These are phyloP conservation scores for Adiantum capillusveneris DNA, from an alignment of 75 land plant genomes.

Conservation along the genomic window DNA sequence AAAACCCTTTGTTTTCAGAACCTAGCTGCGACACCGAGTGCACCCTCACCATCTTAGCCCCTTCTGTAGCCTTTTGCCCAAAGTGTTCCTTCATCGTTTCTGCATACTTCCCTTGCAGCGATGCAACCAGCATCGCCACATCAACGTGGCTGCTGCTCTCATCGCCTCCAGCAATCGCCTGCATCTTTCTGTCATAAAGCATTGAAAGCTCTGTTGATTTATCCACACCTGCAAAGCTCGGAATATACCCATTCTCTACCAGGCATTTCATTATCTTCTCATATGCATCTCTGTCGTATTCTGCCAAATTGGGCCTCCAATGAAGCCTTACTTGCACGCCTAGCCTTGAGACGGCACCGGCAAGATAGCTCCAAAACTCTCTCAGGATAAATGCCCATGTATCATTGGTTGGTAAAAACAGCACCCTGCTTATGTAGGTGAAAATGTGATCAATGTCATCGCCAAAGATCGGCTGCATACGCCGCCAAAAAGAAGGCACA, in stretches of 20 bases:
- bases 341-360: slow-evolving; percentile 1
- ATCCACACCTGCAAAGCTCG: neutral
- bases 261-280: slow-evolving; percentile 4
- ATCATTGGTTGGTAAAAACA: slow-evolving; percentile 16
- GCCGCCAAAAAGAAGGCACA: slow-evolving; percentile 17
- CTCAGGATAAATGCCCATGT: slow-evolving; percentile 13
- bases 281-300: neutral
- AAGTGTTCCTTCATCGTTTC: slow-evolving; percentile 1
- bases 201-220: neutral
- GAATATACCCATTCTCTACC: neutral
- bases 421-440: slow-evolving; percentile 5
- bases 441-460: slow-evolving; percentile 9
- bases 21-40: slow-evolving; percentile 12
- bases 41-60: neutral
- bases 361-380: slow-evolving; percentile 9
- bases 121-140: slow-evolving; percentile 2
- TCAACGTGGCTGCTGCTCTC: neutral
- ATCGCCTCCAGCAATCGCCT: no score
- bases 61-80: neutral
- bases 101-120: slow-evolving; percentile 16
- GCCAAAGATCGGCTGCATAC: neutral
- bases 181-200: neutral
- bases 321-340: slow-evolving; percentile 17
- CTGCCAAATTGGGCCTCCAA: neutral
- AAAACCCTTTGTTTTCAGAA: slow-evolving; percentile 2